Evolutionary conservation across 192 early-diverging fungal species (phyloP), one percentile per base, ranked within the genome.

Genomic region (Polychytrium aggregatum): DNA sequence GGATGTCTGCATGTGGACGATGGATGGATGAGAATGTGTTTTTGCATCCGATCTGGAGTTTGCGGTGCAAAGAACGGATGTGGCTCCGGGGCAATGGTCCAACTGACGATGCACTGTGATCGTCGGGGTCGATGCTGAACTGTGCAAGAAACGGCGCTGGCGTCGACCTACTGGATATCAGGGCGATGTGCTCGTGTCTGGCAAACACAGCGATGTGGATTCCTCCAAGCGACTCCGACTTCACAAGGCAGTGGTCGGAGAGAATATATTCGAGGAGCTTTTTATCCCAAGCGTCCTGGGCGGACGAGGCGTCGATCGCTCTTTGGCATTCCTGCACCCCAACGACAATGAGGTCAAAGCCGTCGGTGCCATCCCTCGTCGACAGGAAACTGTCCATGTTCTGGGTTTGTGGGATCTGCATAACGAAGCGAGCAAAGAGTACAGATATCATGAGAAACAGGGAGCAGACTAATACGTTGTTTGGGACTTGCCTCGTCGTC

Each of bases 241-340:
- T 49, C 8, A 57, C 44, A 2, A 52, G 24, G 5, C 24, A 50
- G 46, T 58, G 64, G 21, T 48, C 18, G n/a, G 26, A 7, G 14
- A 39, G 16, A 17, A 52, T 18, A n/a, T 26, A 17, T 17, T 63
- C 41, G 17, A n/a, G 17, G 41, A 64, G 26, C 3, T 35, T 47
- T 14, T 27, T 27, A 7, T 58, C 42, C 64, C 64, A 66, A 25
- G 16, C 22, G 10, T 30, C 18, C 43, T 56, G 51, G 16, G 53
- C 24, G 24, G 21, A 20, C 28, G n/a, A 25, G 48, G 50, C 20
- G 43, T 63, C 55, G 3, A 63, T 29, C 7, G 35, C 9, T 33
- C 41, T 28, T 25, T 56, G 62, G 41, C 60, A 63, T 38, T 66
- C 64, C 44, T 66, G 64, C 13, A 56, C 55, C 3, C 49, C 64